Conservation (phyloP, 225 moss, liverwort and hornwort genomes). For the Marchantia paleacea region DNA sequence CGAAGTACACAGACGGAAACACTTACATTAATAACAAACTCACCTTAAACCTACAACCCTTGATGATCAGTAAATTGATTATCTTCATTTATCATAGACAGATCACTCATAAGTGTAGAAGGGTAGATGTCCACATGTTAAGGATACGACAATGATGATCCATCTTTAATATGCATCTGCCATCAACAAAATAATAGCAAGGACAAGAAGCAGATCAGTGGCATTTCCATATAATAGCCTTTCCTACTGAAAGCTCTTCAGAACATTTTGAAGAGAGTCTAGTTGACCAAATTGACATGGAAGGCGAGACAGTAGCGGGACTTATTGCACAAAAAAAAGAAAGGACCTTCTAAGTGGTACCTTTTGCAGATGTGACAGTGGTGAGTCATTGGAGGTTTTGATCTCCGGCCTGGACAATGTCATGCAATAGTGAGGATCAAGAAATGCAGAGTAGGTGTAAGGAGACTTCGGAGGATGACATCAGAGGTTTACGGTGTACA, state of each 20-base stretch:
- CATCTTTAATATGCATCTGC: slow-evolving; percentile 91
- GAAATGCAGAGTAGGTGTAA: too few species aligned
- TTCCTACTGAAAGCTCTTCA: too few species aligned
- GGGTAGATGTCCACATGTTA: background rate
- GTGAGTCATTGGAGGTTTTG: slow-evolving; percentile 87
- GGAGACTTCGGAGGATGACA: background rate
- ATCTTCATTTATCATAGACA: too few species aligned
- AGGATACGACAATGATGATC: slow-evolving; percentile 98
- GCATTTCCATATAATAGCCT: background rate
- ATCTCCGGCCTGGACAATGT: slow-evolving; percentile 60
- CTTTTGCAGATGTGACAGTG: slow-evolving; percentile 91
- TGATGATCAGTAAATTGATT: too few species aligned
- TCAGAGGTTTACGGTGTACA: too few species aligned
- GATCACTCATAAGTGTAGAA: background rate
- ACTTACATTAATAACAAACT: background rate
- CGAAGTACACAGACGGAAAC: background rate
- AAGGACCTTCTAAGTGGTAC: slow-evolving; percentile 22
- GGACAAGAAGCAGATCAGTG: background rate
- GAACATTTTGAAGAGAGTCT: too few species aligned
- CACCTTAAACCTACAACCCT: background rate
- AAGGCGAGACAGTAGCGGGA: background rate
- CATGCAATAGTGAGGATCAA: too few species aligned
- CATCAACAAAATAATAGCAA: background rate
- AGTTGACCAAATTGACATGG: background rate
- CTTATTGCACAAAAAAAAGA: background rate